phyloP scores from a whole-genome alignment of 2,329 filamentous ascomycete genomes.

The Lachnellula subtilissima region DNA sequence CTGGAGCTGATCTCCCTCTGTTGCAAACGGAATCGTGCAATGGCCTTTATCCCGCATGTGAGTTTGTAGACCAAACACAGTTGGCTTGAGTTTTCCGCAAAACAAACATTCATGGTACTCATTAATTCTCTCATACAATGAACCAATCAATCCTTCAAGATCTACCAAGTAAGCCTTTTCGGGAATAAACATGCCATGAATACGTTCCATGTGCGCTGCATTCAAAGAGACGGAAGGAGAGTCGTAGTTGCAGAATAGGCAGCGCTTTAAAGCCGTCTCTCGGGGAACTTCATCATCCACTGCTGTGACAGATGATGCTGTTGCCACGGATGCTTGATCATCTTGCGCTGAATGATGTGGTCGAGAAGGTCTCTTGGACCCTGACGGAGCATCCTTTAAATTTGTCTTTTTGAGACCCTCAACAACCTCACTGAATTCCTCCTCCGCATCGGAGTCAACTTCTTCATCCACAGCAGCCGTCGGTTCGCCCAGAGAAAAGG shows the following conservation, averaged over 20 bases:
- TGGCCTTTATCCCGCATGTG: slow-evolving; percentile 97
- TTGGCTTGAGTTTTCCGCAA: slow-evolving; percentile 79
- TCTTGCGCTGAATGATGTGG: slow-evolving; percentile 21
- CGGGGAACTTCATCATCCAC: slow-evolving; percentile 41
- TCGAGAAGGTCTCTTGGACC: slow-evolving; percentile 21
- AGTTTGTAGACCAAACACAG: slow-evolving; percentile 76
- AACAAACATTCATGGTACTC: slow-evolving; percentile 80
- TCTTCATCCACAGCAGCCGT: slow-evolving; percentile 42
- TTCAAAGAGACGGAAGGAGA: slow-evolving; percentile 74
- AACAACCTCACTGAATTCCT: slow-evolving; percentile 72
- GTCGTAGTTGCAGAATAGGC: slow-evolving; percentile 88
- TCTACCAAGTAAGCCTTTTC: slow-evolving; percentile 81
- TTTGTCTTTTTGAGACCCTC: slow-evolving; percentile 68
- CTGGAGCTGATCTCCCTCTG: slow-evolving; percentile 84
- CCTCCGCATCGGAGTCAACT: slow-evolving; percentile 64
- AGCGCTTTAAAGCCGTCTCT: slow-evolving; percentile 40
- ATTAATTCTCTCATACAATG: slow-evolving; percentile 75
- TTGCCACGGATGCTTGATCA: slow-evolving; percentile 20
- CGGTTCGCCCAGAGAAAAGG: slow-evolving; percentile 81
- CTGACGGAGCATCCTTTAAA: slow-evolving; percentile 33
- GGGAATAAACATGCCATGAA: slow-evolving; percentile 93
- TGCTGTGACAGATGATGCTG: slow-evolving; percentile 22
- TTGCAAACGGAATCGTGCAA: slow-evolving; percentile 91
- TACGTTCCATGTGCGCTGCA: slow-evolving; percentile 81
- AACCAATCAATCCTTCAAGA: slow-evolving; percentile 71